Percentiles rank a stretch among this genome's conserved stretches.
These are phyloP conservation scores for Eimeria zaria DNA, from an alignment of 169 alveolate species.

Conservation along the genomic window DNA sequence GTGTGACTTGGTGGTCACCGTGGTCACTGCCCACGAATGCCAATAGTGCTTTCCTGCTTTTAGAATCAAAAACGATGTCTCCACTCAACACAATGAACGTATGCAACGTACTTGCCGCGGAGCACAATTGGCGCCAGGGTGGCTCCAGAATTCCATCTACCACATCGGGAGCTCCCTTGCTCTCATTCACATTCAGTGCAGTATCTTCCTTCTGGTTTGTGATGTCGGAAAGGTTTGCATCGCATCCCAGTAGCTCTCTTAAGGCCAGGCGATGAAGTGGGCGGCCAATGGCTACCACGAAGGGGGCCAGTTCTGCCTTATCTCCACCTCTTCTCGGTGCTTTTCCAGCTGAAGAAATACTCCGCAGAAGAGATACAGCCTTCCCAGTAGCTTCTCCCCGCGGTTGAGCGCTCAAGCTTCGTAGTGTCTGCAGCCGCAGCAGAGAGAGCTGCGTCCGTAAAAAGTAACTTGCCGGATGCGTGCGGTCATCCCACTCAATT, in stretches of 20 bases:
- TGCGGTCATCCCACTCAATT: background rate
- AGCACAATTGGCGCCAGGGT: constrained; percentile 38
- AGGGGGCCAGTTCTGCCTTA: background rate
- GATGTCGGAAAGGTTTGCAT: background rate
- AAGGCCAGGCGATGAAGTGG: constrained; percentile 23
- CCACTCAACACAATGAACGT: background rate
- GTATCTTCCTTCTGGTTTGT: background rate
- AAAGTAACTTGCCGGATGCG: background rate
- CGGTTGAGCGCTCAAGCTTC: constrained; percentile 7
- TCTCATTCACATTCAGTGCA: background rate
- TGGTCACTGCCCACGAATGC: background rate
- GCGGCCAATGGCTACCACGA: constrained; percentile 32
- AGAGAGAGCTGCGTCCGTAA: background rate
- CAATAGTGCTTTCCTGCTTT: background rate
- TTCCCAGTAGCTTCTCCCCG: constrained; percentile 2
- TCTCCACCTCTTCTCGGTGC: background rate
- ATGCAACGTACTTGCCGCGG: constrained; percentile 3
- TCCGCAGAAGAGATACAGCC: constrained; percentile 11
- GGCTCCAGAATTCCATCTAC: background rate
- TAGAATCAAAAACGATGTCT: background rate
- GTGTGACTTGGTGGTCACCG: background rate
- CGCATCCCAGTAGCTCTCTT: constrained; percentile 44
- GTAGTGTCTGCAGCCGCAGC: constrained; percentile 45
- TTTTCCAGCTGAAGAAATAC: background rate
- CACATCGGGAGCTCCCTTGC: background rate